Evolutionary conservation across 345 rosid genomes (phyloP).

Genomic region (Dimocarpus longan): DNA sequence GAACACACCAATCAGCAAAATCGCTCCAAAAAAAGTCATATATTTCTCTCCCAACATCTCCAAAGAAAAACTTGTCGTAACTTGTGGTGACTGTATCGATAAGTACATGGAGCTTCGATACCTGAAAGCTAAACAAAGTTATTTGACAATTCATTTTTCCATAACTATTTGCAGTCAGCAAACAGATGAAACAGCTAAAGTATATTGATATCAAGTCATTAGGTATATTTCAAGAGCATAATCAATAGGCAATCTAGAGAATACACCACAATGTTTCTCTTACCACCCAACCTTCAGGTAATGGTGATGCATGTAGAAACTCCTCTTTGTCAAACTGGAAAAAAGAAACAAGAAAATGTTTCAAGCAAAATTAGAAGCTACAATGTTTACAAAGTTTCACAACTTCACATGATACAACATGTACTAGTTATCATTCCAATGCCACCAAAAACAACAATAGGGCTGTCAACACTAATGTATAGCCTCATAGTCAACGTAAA

Average conservation of each 20-base stretch:
- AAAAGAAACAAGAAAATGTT: constrained; percentile 3
- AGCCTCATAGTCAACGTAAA: neutral
- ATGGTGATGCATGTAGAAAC: constrained; percentile 56
- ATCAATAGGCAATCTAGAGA: constrained; percentile 1
- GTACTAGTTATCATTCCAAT: neutral
- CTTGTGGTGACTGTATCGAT: constrained; percentile 77
- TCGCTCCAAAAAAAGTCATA: constrained; percentile 98
- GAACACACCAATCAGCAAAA: constrained; percentile 87
- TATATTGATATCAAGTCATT: neutral
- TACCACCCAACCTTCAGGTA: constrained; percentile 98
- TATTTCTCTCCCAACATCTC: constrained; percentile 90
- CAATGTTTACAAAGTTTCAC: neutral
- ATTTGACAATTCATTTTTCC: neutral
- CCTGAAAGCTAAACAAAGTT: constrained; percentile 42
- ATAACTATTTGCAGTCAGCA: neutral
- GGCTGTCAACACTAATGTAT: neutral
- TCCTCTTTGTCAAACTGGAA: constrained; percentile 79
- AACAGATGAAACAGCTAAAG: neutral
- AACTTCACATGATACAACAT: neutral
- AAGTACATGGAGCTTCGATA: constrained; percentile 89
- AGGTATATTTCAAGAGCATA: neutral
- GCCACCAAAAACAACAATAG: neutral
- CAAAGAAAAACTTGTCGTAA: constrained; percentile 86
- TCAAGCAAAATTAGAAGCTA: constrained; percentile 5
- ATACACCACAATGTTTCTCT: constrained; percentile 24